phyloP scores from a whole-genome alignment of 768 basidiomycete genomes.

The button mushroom (Agaricus bisporus) region DNA sequence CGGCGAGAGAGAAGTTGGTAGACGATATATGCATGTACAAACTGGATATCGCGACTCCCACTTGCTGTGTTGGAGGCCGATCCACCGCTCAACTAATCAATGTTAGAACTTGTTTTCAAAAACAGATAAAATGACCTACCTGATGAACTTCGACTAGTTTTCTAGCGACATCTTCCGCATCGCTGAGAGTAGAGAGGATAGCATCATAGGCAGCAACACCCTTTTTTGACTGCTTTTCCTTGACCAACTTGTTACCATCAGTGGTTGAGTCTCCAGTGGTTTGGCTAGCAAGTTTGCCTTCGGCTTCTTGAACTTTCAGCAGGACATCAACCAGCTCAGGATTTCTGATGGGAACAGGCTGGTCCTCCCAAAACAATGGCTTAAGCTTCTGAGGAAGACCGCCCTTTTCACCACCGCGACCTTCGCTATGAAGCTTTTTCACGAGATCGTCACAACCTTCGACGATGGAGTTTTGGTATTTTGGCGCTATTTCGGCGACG shows the following conservation, averaged over 20 bases:
- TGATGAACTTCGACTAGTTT: slow-evolving; percentile 82
- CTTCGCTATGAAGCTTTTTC: slow-evolving; percentile 42
- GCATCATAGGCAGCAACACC: slow-evolving; percentile 86
- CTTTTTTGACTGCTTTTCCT: slow-evolving; percentile 49
- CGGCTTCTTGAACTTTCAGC: slow-evolving; percentile 74
- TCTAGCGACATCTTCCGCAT: slow-evolving; percentile 81
- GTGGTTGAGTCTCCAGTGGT: neutral
- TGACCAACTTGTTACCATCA: neutral
- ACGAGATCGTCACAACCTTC: slow-evolving; percentile 55
- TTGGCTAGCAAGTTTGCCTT: slow-evolving; percentile 42
- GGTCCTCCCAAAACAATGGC: slow-evolving; percentile 71
- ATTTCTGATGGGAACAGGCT: slow-evolving; percentile 79
- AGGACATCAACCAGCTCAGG: slow-evolving; percentile 89
- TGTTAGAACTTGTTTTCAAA: neutral
- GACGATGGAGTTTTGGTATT: slow-evolving; percentile 54
- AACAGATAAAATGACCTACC: slow-evolving; percentile 30
- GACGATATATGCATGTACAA: slow-evolving; percentile 81
- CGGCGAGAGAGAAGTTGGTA: slow-evolving; percentile 85
- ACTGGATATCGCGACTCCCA: slow-evolving; percentile 67
- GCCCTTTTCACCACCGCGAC: slow-evolving; percentile 25
- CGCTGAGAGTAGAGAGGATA: slow-evolving; percentile 77
- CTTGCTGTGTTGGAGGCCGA: slow-evolving; percentile 28
- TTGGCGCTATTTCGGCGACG: slow-evolving; percentile 53
- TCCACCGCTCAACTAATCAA: slow-evolving; percentile 21
- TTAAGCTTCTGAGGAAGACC: slow-evolving; percentile 49